Conservation (phyloP, 2,329 filamentous ascomycete species). For the Penicillium sp. region DNA sequence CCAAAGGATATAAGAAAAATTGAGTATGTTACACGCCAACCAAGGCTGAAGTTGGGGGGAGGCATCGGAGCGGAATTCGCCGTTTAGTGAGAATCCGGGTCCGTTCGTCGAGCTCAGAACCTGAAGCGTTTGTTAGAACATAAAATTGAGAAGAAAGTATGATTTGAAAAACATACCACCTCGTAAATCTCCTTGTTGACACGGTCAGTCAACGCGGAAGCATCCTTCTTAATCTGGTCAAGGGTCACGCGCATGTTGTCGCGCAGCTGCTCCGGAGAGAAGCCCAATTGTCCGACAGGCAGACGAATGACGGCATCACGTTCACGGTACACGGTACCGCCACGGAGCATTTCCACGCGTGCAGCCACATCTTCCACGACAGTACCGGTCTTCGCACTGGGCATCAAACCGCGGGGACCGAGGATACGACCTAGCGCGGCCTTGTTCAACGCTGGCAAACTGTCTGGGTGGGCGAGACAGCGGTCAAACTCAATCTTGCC, state of each 20-base stretch:
- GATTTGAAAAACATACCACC: constrained; percentile 50
- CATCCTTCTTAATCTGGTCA: constrained; percentile 73
- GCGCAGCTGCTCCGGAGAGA: constrained; percentile 81
- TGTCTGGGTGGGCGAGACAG: constrained; percentile 80
- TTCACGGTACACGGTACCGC: constrained; percentile 85
- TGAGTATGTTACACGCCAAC: constrained; percentile 50
- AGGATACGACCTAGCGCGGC: constrained; percentile 76
- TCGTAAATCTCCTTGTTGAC: constrained; percentile 72
- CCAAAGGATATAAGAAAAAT: constrained; percentile 39
- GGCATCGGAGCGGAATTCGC: constrained; percentile 66
- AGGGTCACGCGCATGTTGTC: constrained; percentile 80
- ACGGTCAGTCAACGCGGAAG: constrained; percentile 62
- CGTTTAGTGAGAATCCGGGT: constrained; percentile 83
- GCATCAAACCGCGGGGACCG: constrained; percentile 90
- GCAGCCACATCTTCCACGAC: constrained; percentile 76
- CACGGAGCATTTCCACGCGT: constrained; percentile 78
- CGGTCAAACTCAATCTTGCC: constrained; percentile 85
- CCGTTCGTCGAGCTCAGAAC: constrained; percentile 85
- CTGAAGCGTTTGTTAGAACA: constrained; percentile 28
- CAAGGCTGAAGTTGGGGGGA: constrained; percentile 54
- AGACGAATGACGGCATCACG: constrained; percentile 78
- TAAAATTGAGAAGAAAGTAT: neutral
- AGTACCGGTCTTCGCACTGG: constrained; percentile 80
- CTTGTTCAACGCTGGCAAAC: constrained; percentile 75
- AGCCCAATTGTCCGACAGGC: constrained; percentile 86